Evolutionary conservation across 768 basidiomycete species (phyloP).

Genomic region (Leccinum incarnatum): DNA sequence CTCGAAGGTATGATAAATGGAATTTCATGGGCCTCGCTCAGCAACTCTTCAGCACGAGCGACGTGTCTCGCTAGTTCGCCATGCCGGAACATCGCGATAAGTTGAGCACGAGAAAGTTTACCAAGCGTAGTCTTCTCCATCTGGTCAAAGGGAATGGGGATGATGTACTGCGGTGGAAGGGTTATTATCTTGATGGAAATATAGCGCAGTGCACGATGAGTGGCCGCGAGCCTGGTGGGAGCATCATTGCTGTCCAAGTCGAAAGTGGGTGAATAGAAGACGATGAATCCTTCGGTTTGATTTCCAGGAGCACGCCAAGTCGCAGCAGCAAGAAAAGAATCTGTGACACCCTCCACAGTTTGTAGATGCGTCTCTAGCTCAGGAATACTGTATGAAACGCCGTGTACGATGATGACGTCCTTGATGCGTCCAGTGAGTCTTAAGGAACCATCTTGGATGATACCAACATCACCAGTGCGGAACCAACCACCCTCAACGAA

Average conservation of each 20-base stretch:
- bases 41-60: not conserved
- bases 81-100: not conserved
- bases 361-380: not conserved
- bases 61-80: not conserved
- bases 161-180: not conserved
- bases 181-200: not conserved
- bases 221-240: not conserved
- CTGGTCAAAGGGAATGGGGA: not conserved
- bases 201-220: not conserved
- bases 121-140: not conserved
- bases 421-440: slow-evolving; percentile 28
- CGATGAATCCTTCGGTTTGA: not conserved
- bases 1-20: not conserved
- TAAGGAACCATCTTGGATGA: slow-evolving; percentile 32
- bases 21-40: not conserved
- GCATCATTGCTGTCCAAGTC: not conserved
- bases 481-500: slow-evolving; percentile 52
- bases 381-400: not conserved
- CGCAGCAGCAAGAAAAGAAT: not conserved
- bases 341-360: not conserved
- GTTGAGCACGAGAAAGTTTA: not conserved
- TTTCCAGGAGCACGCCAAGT: not conserved
- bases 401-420: slow-evolving; percentile 38
- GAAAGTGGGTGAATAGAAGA: not conserved
- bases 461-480: slow-evolving; percentile 54